Base-by-base conservation (phyloP, 116 monocot species). In the Posidonia oceanica region DNA sequence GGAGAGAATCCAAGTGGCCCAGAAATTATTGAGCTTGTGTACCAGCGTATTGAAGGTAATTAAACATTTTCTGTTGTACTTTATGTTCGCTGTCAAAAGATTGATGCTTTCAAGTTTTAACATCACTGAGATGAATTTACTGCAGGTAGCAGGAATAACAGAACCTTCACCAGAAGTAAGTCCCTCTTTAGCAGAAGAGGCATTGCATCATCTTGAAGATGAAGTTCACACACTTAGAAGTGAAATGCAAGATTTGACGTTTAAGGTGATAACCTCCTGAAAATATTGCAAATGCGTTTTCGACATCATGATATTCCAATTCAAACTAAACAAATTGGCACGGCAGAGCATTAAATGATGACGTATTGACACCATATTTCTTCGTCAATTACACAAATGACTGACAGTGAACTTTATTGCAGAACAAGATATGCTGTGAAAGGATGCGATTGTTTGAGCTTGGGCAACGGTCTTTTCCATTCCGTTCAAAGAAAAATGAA, bases 91-190 rank as follows among this genome's bases (percentile, higher is more conserved):
- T 29, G 29, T 29, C 29, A 29, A 29, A 29, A 29, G 29, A 0
- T 29, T 29, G 29, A 68, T 5, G 44, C 1, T 42, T 64, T 36
- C 12, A 8, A 58, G 8, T 41, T 18, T 39, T n/a, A 64, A 3
- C 4, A 39, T 17, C 7, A 5, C 39, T n/a, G n/a, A 38, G 39
- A 39, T 64, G 76, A 22, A 36, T 42, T 14, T 64, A 3, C 60
- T 75, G 17, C 83, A 91, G 92, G 84, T 71, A 22, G 82, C 92
- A 65, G 88, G 92, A 67, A 57, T 83, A 41, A 56, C 80, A 48
- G 54, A 72, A 17, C 44, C 73, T 54, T 61, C 64, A 61, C 55
- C 75, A 22, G 54, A 72, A 54, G 29, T 76, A 64, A 76, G 22
- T 58, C 69, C 68, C 10, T 62, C 75, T 18, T 54, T 54, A 69